Evolutionary conservation across 129 eudicot genomes (phyloP), one percentile per base, ranked within the genome.

Genomic region (Oenanthe sinensis): DNA sequence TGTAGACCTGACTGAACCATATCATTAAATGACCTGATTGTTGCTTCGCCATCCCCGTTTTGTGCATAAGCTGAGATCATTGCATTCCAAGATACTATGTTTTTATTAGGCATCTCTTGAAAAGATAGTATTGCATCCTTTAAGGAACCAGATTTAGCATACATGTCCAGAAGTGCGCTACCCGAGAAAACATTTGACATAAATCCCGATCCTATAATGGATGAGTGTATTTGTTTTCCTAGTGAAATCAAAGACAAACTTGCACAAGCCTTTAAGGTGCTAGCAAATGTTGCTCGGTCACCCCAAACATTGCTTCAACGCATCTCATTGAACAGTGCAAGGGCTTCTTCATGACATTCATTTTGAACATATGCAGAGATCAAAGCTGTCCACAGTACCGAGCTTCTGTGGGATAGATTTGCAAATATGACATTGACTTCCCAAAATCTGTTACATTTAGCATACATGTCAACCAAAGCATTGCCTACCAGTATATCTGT

Each of bases 351-450:
- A 65, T 86, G 77, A 73, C 71, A 79, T 62, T 90, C 97, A 30
- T 82, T 87, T 48, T 91, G 96, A 75, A 91, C 91, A 37, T 89
- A 85, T 17, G 87, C 89, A 1, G 97, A 91, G 52, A 93, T 87
- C 81, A 93, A 80, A 82, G 91, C 89, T 16, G 98, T 93, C 98
- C 98, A 93, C 2, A 97, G 93, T 79, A 93, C 88, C 4, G 91
- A 78, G 80, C 83, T 84, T 81, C 54, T 82, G 60, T 70, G 54
- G 24, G 87, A 79, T 62, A 93, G 86, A 55, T 63, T 77, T 55
- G 76, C 78, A 81, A 91, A 93, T 60, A 91, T 75, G 62, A 78
- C 44, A 42, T 84, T 82, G 63, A 94, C 97, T 81, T 87, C 93
- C 55, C 85, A 80, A 85, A 89, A 93, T 78, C 85, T 81, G 77